Evolutionary conservation across 768 basidiomycete genomes (phyloP).

Genomic region (Lactifluus piperatus): DNA sequence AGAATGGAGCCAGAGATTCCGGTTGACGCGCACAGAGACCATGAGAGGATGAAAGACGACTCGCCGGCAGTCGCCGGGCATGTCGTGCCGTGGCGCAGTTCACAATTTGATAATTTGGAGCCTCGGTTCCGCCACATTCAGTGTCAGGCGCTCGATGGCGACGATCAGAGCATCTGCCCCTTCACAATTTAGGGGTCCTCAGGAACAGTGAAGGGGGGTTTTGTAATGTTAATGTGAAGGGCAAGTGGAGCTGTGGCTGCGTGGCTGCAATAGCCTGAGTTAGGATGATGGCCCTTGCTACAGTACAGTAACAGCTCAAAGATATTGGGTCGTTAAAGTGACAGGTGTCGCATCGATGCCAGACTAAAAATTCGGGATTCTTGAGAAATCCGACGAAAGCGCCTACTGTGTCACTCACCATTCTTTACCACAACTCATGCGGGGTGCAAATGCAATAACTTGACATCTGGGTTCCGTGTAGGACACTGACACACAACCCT

Average conservation of each 20-base stretch:
- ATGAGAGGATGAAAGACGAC: no score
- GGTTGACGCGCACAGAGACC: background rate
- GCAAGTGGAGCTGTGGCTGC: background rate
- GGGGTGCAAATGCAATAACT: background rate
- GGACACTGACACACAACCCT: background rate
- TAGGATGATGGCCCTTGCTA: background rate
- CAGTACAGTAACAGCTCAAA: background rate
- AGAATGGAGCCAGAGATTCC: constrained; percentile 5
- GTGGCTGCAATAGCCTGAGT: no score
- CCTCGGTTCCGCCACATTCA: background rate
- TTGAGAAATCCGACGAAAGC: background rate
- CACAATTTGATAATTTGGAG: background rate
- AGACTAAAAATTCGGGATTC: background rate
- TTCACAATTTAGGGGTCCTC: background rate
- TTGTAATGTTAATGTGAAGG: constrained; percentile 11
- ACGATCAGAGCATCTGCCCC: background rate
- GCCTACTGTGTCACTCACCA: background rate
- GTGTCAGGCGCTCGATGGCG: no score
- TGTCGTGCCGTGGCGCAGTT: background rate
- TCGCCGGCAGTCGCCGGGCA: background rate
- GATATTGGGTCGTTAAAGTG: background rate
- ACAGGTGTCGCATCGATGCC: constrained; percentile 1
- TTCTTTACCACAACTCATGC: background rate
- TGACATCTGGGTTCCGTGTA: background rate
- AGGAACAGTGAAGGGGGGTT: constrained; percentile 12